These are phyloP conservation scores for Coprinopsis sp. DNA, from an alignment of 768 basidiomycete genomes.

Conservation along the genomic window DNA sequence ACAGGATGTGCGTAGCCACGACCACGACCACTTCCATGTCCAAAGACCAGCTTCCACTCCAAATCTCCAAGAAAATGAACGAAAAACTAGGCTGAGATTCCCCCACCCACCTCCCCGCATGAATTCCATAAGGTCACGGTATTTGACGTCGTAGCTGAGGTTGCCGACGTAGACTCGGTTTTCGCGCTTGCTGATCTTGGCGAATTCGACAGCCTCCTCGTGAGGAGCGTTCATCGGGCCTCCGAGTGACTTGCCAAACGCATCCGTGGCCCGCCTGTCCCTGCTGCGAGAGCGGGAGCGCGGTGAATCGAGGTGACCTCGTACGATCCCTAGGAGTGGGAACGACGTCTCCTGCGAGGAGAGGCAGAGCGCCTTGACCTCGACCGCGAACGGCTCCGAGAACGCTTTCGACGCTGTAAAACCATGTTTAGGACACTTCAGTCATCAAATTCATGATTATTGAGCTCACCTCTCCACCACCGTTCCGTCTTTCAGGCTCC, in stretches of 20 bases:
- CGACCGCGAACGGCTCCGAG: conserved; percentile 61
- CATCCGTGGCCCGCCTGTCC: conserved; percentile 43
- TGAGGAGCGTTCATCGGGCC: conserved; percentile 88
- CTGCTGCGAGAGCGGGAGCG: conserved; percentile 66
- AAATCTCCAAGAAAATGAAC: conserved; percentile 37
- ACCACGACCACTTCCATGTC: neutral
- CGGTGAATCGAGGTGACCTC: conserved; percentile 34
- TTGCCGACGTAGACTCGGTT: conserved; percentile 99
- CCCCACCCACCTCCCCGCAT: conserved; percentile 99
- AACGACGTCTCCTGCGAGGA: conserved; percentile 60
- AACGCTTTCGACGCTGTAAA: conserved; percentile 60
- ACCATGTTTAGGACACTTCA: conserved; percentile 5
- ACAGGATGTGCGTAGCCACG: conserved; percentile 7
- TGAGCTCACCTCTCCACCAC: conserved; percentile 62
- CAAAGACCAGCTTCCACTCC: conserved; percentile 11
- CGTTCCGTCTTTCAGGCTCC: conserved; percentile 76
- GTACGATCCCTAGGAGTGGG: conserved; percentile 29
- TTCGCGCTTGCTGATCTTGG: conserved; percentile 95
- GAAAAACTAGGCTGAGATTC: conserved; percentile 61
- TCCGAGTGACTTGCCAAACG: conserved; percentile 39
- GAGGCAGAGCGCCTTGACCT: conserved; percentile 66
- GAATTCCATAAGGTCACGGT: conserved; percentile 98
- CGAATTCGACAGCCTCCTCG: conserved; percentile 93
- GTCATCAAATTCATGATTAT: conserved; percentile 1
- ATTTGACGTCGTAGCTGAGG: conserved; percentile 97